Evolutionary conservation across 108 stramenopile species (phyloP), one percentile per base, ranked within the genome.

Genomic region (Pseudonitzschia multiseries): DNA sequence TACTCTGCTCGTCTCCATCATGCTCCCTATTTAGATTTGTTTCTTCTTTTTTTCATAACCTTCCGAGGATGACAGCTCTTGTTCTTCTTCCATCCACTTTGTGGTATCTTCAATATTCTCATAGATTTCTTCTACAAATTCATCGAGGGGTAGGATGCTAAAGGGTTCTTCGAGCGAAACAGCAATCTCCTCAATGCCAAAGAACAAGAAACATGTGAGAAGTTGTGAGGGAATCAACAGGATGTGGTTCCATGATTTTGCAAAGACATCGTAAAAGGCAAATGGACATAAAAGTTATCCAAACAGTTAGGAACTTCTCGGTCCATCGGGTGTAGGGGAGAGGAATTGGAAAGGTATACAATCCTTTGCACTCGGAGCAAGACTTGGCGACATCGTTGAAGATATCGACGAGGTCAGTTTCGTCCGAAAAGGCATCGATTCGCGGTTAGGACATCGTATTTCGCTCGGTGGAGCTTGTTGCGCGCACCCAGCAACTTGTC

Each of bases 161-260:
- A 81, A 84, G 24, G 83, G 83, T 62, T 84, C 83, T 57, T 84
- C 83, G 3, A 83, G 62, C 50, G 80, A 80, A 28, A 83, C 79
- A 60, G 78, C 74, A 57, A 81, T 81, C 68, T 84, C 83, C 36
- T 84, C 83, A 27, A 84, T 80, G n/a, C 80, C 83, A 61, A 84
- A 70, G 2, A 84, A 73, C 79, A 84, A 8, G 78, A 70, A 36
- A 76, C 67, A 57, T 43, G 64, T 15, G 78, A 61, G n/a, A 80
- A 66, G 5, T 73, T 51, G 10, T 78, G 83, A 1, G 75, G 28
- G 0, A 78, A 79, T 42, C 59, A 69, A 0, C 81, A 21, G 5
- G 79, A 74, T 48, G 78, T 78, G 42, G 69, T 76, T 4, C 62
- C 46, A 48, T 18, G 46, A 48, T 2, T 14, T 48, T 48, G 4